Percentiles rank a stretch among this genome's conserved stretches.
Evolutionary conservation across 345 rosid species (phyloP).

Genomic region (Linum lewisii): DNA sequence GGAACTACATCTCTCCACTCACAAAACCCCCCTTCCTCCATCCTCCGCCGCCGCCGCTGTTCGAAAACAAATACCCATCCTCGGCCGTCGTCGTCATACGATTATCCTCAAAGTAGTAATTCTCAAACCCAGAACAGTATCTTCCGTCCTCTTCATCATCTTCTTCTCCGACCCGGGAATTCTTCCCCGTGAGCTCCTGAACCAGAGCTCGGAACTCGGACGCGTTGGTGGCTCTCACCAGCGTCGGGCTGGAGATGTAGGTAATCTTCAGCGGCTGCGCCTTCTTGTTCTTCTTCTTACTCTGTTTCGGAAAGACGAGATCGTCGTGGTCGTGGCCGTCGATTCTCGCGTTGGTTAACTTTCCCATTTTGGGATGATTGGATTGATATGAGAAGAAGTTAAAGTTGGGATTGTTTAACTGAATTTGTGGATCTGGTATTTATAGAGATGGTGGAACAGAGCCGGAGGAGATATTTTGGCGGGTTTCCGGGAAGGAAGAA

Average conservation of each 20-base stretch:
- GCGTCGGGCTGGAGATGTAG: constrained; percentile 38
- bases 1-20: not conserved
- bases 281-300: not conserved
- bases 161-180: constrained; percentile 17
- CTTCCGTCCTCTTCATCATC: not conserved
- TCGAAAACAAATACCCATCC: not conserved
- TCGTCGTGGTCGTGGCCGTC: not conserved
- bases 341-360: not conserved
- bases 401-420: no score
- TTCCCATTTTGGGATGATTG: not conserved
- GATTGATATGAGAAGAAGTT: no score
- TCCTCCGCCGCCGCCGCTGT: not conserved
- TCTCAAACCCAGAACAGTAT: no score
- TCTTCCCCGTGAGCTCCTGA: constrained; percentile 39
- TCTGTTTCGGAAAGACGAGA: not conserved
- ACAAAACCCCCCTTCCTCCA: not conserved
- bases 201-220: constrained; percentile 39
- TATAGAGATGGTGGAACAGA: no score
- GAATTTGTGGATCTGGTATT: no score
- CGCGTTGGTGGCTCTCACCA: constrained; percentile 28
- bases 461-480: no score
- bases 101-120: not conserved
- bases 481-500: not conserved
- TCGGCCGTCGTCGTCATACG: not conserved
- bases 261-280: constrained; percentile 36